These are phyloP conservation scores for Saccharum hybrid DNA, from an alignment of 202 grass and related monocot species.

Conservation along the genomic window DNA sequence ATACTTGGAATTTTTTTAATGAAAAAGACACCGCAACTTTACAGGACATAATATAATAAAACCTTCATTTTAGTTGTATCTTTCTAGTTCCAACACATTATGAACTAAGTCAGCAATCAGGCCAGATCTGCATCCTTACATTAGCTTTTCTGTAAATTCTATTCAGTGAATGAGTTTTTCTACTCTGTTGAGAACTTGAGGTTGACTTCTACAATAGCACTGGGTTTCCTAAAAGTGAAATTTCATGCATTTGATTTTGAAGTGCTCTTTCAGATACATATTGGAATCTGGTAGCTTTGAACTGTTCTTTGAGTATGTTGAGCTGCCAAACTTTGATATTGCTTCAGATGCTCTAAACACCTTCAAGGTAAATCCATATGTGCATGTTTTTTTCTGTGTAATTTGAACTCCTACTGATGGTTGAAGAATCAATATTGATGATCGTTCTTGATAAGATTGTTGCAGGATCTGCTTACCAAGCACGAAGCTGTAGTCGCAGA, in stretches of 20 bases:
- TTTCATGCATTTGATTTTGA: constrained; percentile 68
- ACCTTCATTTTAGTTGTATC: not conserved
- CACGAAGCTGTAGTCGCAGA: constrained; percentile 80
- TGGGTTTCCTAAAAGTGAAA: constrained; percentile 19
- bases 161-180: constrained; percentile 8
- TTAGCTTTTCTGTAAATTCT: not conserved
- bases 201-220: constrained; percentile 11
- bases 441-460: constrained; percentile 47
- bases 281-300: constrained; percentile 96
- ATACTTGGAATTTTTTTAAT: not conserved
- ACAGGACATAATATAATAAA: not conserved
- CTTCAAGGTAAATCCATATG: constrained; percentile 81
- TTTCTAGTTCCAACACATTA: not conserved
- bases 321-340: constrained; percentile 99
- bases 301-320: constrained; percentile 95
- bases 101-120: not conserved
- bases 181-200: not conserved
- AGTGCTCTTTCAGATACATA: constrained; percentile 95
- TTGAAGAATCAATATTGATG: constrained; percentile 25
- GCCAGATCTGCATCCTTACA: not conserved
- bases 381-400: not conserved
- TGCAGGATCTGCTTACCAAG: constrained; percentile 96
- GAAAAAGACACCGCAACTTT: not conserved
- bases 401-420: not conserved
- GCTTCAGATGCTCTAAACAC: constrained; percentile 98